Conservation (phyloP, 495 filamentous ascomycete species). For the Bathelium albidoporum region DNA sequence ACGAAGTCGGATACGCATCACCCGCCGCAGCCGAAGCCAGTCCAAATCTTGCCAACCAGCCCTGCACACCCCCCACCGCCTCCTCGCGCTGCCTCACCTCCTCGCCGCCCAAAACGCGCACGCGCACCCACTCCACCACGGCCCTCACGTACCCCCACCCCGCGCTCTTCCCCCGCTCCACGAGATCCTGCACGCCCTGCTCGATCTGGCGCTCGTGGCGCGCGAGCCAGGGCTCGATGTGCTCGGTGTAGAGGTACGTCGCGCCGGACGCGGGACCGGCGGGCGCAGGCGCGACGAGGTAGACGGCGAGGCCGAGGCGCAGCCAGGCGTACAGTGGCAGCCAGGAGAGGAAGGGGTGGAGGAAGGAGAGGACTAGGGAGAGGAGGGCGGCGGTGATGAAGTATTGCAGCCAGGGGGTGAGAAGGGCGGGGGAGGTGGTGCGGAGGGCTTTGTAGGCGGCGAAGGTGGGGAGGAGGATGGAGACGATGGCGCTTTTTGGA, state of each 20-base stretch:
- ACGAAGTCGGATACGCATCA: not conserved
- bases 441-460: slow-evolving; percentile 97
- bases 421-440: slow-evolving; percentile 76
- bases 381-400: slow-evolving; percentile 85
- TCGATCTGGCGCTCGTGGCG: slow-evolving; percentile 88
- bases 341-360: slow-evolving; percentile 74
- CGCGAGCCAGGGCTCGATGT: slow-evolving; percentile 79
- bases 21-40: not conserved
- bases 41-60: slow-evolving; percentile 47
- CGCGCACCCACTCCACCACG: slow-evolving; percentile 55
- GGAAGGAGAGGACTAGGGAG: slow-evolving; percentile 76
- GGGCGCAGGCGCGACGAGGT: slow-evolving; percentile 96
- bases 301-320: slow-evolving; percentile 77
- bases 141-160: slow-evolving; percentile 65
- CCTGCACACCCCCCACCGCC: slow-evolving; percentile 53
- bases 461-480: slow-evolving; percentile 91
- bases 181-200: slow-evolving; percentile 80
- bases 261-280: slow-evolving; percentile 93
- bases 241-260: slow-evolving; percentile 66
- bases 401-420: slow-evolving; percentile 99
- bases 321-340: slow-evolving; percentile 92
- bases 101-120: slow-evolving; percentile 37
- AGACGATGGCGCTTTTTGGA: slow-evolving; percentile 79
- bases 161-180: slow-evolving; percentile 66
- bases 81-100: slow-evolving; percentile 42